These are phyloP conservation scores for Teunomyces kruisii DNA, from an alignment of 805 yeast genomes.

Conservation along the genomic window DNA sequence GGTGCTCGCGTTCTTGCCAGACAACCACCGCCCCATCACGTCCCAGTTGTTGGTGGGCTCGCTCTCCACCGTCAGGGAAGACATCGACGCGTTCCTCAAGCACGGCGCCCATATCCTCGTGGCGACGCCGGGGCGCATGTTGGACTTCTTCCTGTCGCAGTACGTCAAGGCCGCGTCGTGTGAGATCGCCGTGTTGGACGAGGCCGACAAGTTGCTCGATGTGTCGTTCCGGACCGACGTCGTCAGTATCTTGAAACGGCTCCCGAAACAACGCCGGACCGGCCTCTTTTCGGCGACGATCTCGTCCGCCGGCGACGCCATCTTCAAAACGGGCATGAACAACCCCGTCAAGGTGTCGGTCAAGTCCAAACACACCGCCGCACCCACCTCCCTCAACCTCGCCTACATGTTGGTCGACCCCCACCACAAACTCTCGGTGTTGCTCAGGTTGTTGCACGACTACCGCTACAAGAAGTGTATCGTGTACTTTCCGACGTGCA, in stretches of 20 bases:
- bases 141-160: conserved; percentile 66
- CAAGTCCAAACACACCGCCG: conserved; percentile 45
- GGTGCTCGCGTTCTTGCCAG: conserved; percentile 59
- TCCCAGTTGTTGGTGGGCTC: conserved; percentile 71
- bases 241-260: conserved; percentile 57
- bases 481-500: conserved; percentile 91
- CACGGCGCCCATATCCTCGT: conserved; percentile 71
- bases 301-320: conserved; percentile 71
- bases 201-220: conserved; percentile 88
- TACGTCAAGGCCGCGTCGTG: conserved; percentile 60
- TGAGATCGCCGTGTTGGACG: conserved; percentile 81
- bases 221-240: conserved; percentile 70
- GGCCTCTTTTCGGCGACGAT: conserved; percentile 95
- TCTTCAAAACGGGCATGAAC: conserved; percentile 86
- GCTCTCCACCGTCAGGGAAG: conserved; percentile 63
- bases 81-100: conserved; percentile 55
- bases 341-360: conserved; percentile 90
- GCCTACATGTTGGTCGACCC: conserved; percentile 62
- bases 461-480: conserved; percentile 74
- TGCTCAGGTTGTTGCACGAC: conserved; percentile 53
- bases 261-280: conserved; percentile 91
- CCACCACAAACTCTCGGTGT: conserved; percentile 55
- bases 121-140: conserved; percentile 89
- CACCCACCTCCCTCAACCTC: conserved; percentile 66
- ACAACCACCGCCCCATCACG: conserved; percentile 39